Evolutionary conservation across 139 green algal species (phyloP).

Genomic region (Chlorella sp.): DNA sequence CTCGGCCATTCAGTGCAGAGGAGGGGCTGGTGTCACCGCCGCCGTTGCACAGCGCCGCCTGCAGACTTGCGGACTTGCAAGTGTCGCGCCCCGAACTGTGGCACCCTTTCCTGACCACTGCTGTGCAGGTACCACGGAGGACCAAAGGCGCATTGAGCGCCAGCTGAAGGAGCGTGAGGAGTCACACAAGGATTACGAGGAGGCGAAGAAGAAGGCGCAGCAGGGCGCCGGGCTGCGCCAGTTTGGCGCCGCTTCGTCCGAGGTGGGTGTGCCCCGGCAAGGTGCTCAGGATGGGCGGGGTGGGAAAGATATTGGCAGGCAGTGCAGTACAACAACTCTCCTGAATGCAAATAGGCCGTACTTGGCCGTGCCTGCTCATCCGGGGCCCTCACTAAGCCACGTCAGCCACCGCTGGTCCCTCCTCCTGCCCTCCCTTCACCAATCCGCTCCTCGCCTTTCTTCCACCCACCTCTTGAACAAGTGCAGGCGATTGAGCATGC

Average conservation of each 20-base stretch:
- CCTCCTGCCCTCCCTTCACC: not conserved
- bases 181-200: conserved; percentile 76
- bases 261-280: conserved; percentile 50
- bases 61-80: no score
- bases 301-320: not conserved
- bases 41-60: no score
- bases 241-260: conserved; percentile 75
- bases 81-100: no score
- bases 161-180: conserved; percentile 81
- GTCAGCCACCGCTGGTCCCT: not conserved
- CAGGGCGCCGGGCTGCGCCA: conserved; percentile 66
- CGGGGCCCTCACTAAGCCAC: not conserved
- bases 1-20: not conserved
- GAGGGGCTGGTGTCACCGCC: not conserved
- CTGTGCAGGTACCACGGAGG: conserved; percentile 46
- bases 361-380: no score
- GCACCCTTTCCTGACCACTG: no score
- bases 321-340: not conserved
- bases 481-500: conserved; percentile 80
- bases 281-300: not conserved
- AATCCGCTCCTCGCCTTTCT: not conserved
- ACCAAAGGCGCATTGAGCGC: conserved; percentile 72
- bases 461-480: not conserved
- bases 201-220: conserved; percentile 60
- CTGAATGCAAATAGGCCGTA: no score